phyloP scores from a whole-genome alignment of 1,284 basidiomycete species.

The Rhodotorula sp. region DNA sequence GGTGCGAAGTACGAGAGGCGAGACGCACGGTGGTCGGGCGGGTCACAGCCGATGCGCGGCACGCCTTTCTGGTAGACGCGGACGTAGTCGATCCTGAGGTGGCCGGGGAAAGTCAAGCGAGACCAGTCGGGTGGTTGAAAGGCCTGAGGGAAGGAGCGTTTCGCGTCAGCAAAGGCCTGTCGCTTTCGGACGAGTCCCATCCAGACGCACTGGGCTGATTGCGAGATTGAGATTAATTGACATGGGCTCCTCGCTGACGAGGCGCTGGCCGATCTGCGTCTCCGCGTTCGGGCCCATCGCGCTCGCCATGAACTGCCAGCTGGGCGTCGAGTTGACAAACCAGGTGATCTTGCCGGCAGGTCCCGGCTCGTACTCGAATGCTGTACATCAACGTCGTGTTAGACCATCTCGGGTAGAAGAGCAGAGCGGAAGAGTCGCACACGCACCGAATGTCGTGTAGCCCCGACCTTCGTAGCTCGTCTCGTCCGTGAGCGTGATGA shows the following conservation, averaged over 20 bases:
- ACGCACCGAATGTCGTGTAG: constrained; percentile 30
- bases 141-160: constrained; percentile 50
- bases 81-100: constrained; percentile 77
- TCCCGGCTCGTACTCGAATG: constrained; percentile 19
- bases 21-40: constrained; percentile 61
- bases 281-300: constrained; percentile 68
- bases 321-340: constrained; percentile 64
- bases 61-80: constrained; percentile 63
- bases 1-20: background rate
- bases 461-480: constrained; percentile 29
- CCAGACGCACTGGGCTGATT: constrained; percentile 1
- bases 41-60: constrained; percentile 80
- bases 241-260: constrained; percentile 63
- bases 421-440: constrained; percentile 3
- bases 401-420: background rate
- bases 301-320: constrained; percentile 71
- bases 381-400: constrained; percentile 6
- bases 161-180: background rate
- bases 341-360: constrained; percentile 61
- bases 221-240: constrained; percentile 50
- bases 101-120: constrained; percentile 66
- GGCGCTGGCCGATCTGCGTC: constrained; percentile 69
- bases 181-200: no score
- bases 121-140: constrained; percentile 70
- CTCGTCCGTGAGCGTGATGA: constrained; percentile 26